phyloP scores from a whole-genome alignment of 2,329 filamentous ascomycete species.

The Trichoderma atrobrunneum region DNA sequence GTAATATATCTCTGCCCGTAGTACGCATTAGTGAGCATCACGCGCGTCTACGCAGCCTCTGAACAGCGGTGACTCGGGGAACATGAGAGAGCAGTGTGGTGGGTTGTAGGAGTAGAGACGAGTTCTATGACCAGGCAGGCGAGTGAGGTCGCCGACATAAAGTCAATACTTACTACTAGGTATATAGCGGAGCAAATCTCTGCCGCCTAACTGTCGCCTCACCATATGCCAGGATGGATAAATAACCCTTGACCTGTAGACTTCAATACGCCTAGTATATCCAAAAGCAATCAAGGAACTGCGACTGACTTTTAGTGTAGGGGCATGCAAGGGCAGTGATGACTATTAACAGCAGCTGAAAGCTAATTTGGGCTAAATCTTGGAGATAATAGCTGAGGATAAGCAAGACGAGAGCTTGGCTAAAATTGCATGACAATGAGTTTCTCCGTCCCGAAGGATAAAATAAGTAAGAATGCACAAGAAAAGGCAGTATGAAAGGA shows the following conservation, averaged over 20 bases:
- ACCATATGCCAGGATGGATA: too few species aligned
- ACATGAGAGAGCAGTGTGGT: background rate
- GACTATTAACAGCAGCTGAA: too few species aligned
- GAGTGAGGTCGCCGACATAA: background rate
- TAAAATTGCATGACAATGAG: background rate
- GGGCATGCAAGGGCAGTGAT: too few species aligned
- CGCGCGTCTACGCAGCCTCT: background rate
- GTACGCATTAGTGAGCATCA: background rate
- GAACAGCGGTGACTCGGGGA: background rate
- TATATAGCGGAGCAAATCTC: background rate
- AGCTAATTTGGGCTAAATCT: too few species aligned
- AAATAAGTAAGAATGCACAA: background rate
- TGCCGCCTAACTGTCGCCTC: too few species aligned
- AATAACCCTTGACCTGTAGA: too few species aligned
- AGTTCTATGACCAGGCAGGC: background rate
- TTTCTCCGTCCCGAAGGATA: background rate
- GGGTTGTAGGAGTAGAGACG: background rate
- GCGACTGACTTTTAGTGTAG: too few species aligned
- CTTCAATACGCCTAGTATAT: too few species aligned
- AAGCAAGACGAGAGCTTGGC: background rate
- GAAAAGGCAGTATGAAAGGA: background rate
- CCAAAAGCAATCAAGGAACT: too few species aligned
- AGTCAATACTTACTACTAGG: background rate
- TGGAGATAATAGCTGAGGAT: too few species aligned
- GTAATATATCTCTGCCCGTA: background rate